These are phyloP conservation scores for Arthroderma sp. DNA, from an alignment of 2,329 filamentous ascomycete genomes.

Conservation along the genomic window DNA sequence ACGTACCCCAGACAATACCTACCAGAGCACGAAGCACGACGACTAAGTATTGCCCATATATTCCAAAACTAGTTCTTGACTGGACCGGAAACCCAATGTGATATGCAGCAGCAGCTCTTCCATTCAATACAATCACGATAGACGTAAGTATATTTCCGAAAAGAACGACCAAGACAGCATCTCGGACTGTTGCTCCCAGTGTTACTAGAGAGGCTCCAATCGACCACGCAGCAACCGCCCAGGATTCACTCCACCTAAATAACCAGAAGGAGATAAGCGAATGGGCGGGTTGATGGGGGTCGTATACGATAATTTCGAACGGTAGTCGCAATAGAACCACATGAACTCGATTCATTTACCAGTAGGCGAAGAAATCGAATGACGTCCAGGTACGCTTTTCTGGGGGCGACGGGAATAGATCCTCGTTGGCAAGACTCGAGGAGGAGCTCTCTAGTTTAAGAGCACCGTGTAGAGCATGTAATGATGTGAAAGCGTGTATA, in stretches of 20 bases:
- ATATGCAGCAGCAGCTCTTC: conserved; percentile 14
- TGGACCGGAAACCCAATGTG: conserved; percentile 17
- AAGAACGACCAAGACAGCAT: conserved; percentile 17
- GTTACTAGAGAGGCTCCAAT: conserved; percentile 17
- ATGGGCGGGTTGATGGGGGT: neutral
- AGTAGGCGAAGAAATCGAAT: conserved; percentile 19
- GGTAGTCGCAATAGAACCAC: neutral
- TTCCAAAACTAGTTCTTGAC: conserved; percentile 15
- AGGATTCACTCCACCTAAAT: conserved; percentile 18
- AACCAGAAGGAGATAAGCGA: neutral
- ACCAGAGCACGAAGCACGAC: conserved; percentile 15
- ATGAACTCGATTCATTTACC: conserved; percentile 8
- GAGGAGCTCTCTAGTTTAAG: conserved; percentile 14
- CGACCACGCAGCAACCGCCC: conserved; percentile 18
- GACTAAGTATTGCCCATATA: conserved; percentile 16
- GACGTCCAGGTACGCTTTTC: conserved; percentile 17
- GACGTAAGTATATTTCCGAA: conserved; percentile 18
- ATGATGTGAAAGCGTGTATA: conserved; percentile 12
- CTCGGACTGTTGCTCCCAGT: conserved; percentile 15
- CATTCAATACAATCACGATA: conserved; percentile 17
- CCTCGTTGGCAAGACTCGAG: conserved; percentile 17
- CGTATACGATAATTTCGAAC: too few relatives aligned
- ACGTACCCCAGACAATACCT: conserved; percentile 16
- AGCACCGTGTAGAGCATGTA: conserved; percentile 12
- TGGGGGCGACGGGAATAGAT: conserved; percentile 16